Percentiles rank a stretch among this genome's conserved stretches.
Conservation (phyloP, 805 yeast species). For the Starmerella apicola region DNA sequence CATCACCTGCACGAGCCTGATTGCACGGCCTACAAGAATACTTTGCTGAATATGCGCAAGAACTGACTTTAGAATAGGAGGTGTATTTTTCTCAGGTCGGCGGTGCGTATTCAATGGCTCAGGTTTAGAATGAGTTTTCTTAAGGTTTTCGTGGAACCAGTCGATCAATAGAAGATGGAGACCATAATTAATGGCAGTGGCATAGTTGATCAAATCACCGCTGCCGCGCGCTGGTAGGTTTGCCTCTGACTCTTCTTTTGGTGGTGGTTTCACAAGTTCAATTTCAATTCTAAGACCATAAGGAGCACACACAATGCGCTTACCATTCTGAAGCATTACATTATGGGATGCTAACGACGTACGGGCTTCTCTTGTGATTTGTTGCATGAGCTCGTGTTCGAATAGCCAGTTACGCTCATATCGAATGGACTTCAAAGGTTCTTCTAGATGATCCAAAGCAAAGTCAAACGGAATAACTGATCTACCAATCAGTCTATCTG, state of each 20-base stretch:
- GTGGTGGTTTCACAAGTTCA: constrained; percentile 38
- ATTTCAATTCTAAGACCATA: constrained; percentile 59
- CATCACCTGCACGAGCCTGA: constrained; percentile 18
- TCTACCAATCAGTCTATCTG: constrained; percentile 4
- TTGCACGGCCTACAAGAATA: constrained; percentile 14
- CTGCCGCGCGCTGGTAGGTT: no score
- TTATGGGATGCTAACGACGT: constrained; percentile 48
- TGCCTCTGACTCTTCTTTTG: neutral
- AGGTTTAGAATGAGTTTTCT: constrained; percentile 27
- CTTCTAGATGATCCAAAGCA: neutral
- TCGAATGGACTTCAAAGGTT: constrained; percentile 35
- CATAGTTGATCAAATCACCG: constrained; percentile 28
- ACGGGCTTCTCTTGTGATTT: constrained; percentile 64
- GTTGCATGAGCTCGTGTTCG: constrained; percentile 80
- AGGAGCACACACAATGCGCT: constrained; percentile 46
- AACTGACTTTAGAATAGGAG: constrained; percentile 24
- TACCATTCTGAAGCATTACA: constrained; percentile 53
- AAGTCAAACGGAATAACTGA: constrained; percentile 1
- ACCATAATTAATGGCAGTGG: constrained; percentile 42
- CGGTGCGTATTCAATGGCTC: constrained; percentile 12
- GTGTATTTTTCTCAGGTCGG: constrained; percentile 3
- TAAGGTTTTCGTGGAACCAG: constrained; percentile 38
- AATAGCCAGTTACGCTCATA: constrained; percentile 63
- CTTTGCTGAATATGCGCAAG: constrained; percentile 26
- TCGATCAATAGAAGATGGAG: constrained; percentile 52